These are phyloP conservation scores for Rhodotorula sp. DNA, from an alignment of 1,284 basidiomycete genomes.

Conservation along the genomic window DNA sequence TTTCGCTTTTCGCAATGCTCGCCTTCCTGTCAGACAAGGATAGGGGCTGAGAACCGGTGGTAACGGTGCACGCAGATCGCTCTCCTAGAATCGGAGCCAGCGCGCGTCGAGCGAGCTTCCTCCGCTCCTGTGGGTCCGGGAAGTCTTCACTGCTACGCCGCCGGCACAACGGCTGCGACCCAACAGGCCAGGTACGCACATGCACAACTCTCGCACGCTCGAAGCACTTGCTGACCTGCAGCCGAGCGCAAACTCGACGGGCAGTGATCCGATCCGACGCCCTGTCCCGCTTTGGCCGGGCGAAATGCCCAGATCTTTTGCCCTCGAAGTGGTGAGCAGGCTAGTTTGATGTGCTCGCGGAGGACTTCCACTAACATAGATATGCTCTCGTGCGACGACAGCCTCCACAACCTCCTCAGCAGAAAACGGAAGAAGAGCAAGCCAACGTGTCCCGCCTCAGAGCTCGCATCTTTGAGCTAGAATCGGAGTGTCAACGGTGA, in stretches of 20 bases:
- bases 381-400: no score
- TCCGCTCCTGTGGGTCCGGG: not conserved
- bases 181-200: no score
- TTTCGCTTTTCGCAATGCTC: not conserved
- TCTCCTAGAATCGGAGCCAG: not conserved
- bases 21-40: not conserved
- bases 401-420: not conserved
- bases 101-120: no score
- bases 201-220: no score
- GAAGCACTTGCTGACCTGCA: no score
- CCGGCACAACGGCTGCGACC: not conserved
- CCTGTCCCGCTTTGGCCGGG: no score
- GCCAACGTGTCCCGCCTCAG: not conserved
- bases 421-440: not conserved
- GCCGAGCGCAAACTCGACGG: no score
- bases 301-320: no score
- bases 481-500: constrained; percentile 18
- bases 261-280: no score
- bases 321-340: no score
- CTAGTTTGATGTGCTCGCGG: no score
- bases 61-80: not conserved
- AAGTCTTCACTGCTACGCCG: not conserved
- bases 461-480: constrained; percentile 4
- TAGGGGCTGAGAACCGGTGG: not conserved
- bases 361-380: no score